Base-by-base conservation (phyloP, 768 basidiomycete species). In the Tubosaeta sp. region DNA sequence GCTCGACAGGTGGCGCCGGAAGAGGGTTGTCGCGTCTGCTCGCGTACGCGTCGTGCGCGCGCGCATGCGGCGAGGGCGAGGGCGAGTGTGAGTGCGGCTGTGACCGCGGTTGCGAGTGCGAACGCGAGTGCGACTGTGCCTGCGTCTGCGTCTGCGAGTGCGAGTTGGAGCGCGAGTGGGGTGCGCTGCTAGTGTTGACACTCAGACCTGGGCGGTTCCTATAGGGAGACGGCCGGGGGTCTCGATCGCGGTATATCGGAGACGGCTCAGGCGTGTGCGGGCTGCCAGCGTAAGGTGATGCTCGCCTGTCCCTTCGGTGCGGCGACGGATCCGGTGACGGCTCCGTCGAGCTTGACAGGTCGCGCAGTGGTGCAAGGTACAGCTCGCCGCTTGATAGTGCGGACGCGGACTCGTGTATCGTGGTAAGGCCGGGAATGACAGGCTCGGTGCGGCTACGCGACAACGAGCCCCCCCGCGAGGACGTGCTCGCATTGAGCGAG, bases 361-460 rank as follows among this genome's bases (percentile, higher is more conserved):
- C 62, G 22, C 47, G 59, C 35, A 69, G 25, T 3, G 67, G 69
- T 1, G 58, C 53, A 10, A 69, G 33, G 46, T 45, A 71, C 10
- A 58, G 38, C n/a, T 71, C 67, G 8, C 55, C 59, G 31, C 65
- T 70, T 17, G 61, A 59, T 4, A 49, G 38, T 2, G 45, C 6
- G 19, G 65, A 61, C 31, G 59, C 51, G 8, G 61, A 52, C 34
- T 69, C 67, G 19, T 45, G 67, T 26, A 69, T 69, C 37, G 67
- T 69, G 12, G 59, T 50, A 31, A 69, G 50, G 38, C 62, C 59
- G 5, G 55, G 41, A 5, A 71, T 2, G n/a, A 54, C 27, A 2
- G 67, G 69, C 31, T 69, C 67, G 1, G 67, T 69, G 37, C 67
- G 67, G 42, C 61, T 69, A 13, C 67, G 66, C 10, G 50, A 48